These are phyloP conservation scores for Hortiboletus campestris DNA, from an alignment of 768 basidiomycete species.

Conservation along the genomic window DNA sequence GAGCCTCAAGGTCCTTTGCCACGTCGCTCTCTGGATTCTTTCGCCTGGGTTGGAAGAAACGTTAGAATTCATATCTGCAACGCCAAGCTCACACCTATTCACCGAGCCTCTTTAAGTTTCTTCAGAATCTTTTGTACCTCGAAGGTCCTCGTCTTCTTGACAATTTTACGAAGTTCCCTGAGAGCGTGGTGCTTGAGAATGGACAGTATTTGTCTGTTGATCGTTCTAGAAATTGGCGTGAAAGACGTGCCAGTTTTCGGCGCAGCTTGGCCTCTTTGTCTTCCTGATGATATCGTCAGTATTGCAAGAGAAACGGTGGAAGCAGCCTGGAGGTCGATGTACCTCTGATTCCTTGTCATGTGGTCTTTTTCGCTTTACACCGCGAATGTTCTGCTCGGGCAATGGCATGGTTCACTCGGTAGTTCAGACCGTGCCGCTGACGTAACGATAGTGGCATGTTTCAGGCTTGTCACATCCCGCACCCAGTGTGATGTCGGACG, in stretches of 20 bases:
- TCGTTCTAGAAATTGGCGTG: slow-evolving; percentile 5
- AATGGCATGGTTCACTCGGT: slow-evolving; percentile 9
- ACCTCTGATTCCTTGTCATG: slow-evolving; percentile 35
- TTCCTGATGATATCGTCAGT: slow-evolving; percentile 29
- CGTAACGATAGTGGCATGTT: slow-evolving; percentile 11
- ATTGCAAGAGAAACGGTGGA: neutral
- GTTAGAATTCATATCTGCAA: neutral
- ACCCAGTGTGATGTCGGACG: slow-evolving; percentile 35
- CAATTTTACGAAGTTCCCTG: slow-evolving; percentile 68
- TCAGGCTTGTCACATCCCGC: neutral
- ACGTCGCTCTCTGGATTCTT: slow-evolving; percentile 39
- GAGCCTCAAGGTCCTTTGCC: slow-evolving; percentile 51
- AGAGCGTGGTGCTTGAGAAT: slow-evolving; percentile 66
- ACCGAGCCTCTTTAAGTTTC: slow-evolving; percentile 72
- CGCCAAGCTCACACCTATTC: slow-evolving; percentile 11
- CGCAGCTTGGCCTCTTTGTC: slow-evolving; percentile 42
- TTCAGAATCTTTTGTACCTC: slow-evolving; percentile 85
- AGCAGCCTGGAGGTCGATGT: neutral
- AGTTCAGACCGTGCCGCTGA: slow-evolving; percentile 15
- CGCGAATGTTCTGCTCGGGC: slow-evolving; percentile 10
- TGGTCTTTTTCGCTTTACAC: slow-evolving; percentile 47
- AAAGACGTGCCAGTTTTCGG: slow-evolving; percentile 55
- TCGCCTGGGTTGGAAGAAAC: slow-evolving; percentile 23
- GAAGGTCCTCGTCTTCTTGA: slow-evolving; percentile 78
- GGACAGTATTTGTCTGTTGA: slow-evolving; percentile 8